Evolutionary conservation across 2,329 filamentous ascomycete species (phyloP), one percentile per base, ranked within the genome.

Genomic region (Ophiognomonia clavigignenti-juglandacearum): DNA sequence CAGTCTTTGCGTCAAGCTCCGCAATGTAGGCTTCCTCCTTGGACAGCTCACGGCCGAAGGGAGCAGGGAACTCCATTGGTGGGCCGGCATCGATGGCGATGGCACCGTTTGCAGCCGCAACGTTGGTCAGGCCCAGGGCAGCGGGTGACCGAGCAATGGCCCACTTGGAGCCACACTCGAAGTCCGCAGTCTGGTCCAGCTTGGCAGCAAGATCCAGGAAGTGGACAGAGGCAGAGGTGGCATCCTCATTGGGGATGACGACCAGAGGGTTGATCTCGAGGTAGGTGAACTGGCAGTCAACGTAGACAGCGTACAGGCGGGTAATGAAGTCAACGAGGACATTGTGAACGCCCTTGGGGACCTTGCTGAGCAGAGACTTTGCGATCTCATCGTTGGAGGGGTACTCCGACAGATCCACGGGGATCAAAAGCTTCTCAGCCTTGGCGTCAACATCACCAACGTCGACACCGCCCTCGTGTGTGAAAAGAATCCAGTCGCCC

Each of bases 401-500:
- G 73, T 92, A 98, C 71, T 96, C 77, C 57, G 84, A 80, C 54
- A 98, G 85, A 72, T 97, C 91, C 62, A 98, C 93, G 60, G 93
- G 92, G 62, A 98, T 90, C 66, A 98, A 77, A 55, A 98, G 82
- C 86, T 97, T 98, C 82, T 97, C 89, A 55, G 93, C 93, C 80
- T 98, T 98, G 56, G 84, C 90, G 64, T 98, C 93, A 58, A 98
- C 93, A 83, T 98, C 93, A 68, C 93, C 93, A 61, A 98, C 93
- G 72, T 98, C 93, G 59, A 98, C 91, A 86, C 93, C 93, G 78
- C 93, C 93, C 75, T 98, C 93, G 75, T 98, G 90, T 63, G 92
- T 96, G 80, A 98, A 98, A 65, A 98, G 88, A 67, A 98, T 96
- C 90, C 91, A 97, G 73, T 98, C 93, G 65, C 93, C 93, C 93